Conservation (phyloP, 768 basidiomycete genomes). For the Tephrocybe sp. region DNA sequence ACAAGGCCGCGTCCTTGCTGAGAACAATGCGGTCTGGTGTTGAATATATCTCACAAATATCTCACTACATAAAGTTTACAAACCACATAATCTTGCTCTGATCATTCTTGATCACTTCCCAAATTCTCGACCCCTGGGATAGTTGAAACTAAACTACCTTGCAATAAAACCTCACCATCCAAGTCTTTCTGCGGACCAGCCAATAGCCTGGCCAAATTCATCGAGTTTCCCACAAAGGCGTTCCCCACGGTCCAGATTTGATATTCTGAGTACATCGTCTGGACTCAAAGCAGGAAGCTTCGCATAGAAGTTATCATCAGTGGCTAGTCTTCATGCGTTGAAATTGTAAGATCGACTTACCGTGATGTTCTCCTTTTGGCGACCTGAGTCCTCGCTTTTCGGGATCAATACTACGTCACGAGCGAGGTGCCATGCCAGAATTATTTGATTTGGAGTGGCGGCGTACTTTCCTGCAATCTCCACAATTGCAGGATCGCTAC, state of each 20-base stretch:
- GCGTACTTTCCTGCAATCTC: constrained; percentile 47
- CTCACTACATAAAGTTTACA: too few relatives aligned
- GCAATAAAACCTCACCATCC: too few relatives aligned
- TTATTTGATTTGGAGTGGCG: constrained; percentile 44
- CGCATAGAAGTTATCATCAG: too few relatives aligned
- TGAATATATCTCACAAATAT: too few relatives aligned
- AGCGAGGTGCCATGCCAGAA: constrained; percentile 50
- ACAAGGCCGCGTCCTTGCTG: too few relatives aligned
- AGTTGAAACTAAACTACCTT: too few relatives aligned
- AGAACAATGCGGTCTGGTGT: too few relatives aligned
- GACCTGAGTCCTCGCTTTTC: constrained; percentile 42
- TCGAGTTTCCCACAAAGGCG: constrained; percentile 38
- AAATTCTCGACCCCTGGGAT: too few relatives aligned
- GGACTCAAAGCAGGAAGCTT: constrained; percentile 34
- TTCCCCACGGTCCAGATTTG: constrained; percentile 39
- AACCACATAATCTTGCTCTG: too few relatives aligned
- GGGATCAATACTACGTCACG: constrained; percentile 43
- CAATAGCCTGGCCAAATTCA: constrained; percentile 32
- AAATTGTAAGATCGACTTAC: constrained; percentile 26
- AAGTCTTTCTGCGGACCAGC: constrained; percentile 36
- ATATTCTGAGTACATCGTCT: constrained; percentile 46
- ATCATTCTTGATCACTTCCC: too few relatives aligned
- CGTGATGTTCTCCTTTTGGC: constrained; percentile 49
- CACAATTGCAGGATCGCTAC: constrained; percentile 42
- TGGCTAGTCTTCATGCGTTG: too few relatives aligned